Base-by-base conservation (phyloP, 1,284 basidiomycete genomes). In the Porodaedalea pini region DNA sequence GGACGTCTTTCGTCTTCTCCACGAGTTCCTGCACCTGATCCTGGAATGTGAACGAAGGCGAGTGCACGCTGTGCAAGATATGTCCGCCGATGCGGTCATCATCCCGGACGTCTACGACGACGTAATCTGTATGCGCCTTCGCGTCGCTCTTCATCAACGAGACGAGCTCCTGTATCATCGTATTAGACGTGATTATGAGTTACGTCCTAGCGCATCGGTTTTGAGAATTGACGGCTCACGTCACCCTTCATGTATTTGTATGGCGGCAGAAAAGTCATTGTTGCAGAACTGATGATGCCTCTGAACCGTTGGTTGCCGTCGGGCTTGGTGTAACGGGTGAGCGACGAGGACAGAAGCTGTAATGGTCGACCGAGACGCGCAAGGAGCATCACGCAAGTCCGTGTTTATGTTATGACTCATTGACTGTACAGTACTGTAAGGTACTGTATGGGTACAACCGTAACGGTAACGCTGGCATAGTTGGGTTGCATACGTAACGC, bases 31-130 rank as follows among this genome's bases (percentile, higher is more conserved):
- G 75, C 23, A 90, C 81, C 27, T 72, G 76, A 49, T 70, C 69
- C 29, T 78, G 68, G 68, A 90, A 90, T 44, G 75, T 74, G 31
- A 68, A 61, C 10, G 86, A 88, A 1, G 89, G 89, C 36, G 77
- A 68, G 64, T 88, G 82, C 57, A 80, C 67, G 48, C 81, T 76
- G 59, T 79, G 76, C 62, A 78, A 80, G 67, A 92, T 89, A 68
- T 92, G 86, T 31, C 89, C 89, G 62, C 90, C 90, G 17, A 68
- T 73, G 68, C 77, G 87, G 64, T 92, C 89, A 58, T 85, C 80
- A 67, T 90, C 89, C 15, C 89, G 83, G 32, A 92, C 89, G 68
- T 92, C 89, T 39, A 92, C 78, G 40, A 92, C 77, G 37, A 85
- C 70, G 67, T 85, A 91, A 67, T 90, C 87, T 67, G 82, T 80